A percentile compares a stretch with the other conserved stretches of the same genome.
These are phyloP conservation scores for Kluyveromyces aestuarii DNA, from an alignment of 805 yeast genomes.

Conservation along the genomic window DNA sequence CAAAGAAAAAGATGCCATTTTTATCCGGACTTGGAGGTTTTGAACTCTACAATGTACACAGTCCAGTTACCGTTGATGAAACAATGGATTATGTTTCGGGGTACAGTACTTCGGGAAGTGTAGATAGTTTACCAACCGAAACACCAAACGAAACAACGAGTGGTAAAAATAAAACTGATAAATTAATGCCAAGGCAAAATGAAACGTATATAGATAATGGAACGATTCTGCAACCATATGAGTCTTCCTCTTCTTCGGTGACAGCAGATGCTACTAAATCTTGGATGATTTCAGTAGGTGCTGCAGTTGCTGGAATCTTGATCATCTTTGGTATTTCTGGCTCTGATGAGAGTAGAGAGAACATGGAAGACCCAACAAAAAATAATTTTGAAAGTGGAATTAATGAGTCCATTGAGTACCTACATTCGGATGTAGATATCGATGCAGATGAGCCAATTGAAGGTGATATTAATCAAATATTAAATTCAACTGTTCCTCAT, in stretches of 20 bases:
- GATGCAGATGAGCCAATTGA: neutral
- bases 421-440: neutral
- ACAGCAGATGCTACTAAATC: slow-evolving; percentile 1
- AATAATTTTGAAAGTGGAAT: no score
- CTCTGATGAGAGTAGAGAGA: neutral
- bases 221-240: neutral
- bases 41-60: neutral
- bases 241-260: neutral
- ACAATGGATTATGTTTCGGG: neutral
- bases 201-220: neutral
- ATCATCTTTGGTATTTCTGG: neutral
- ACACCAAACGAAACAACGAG: neutral
- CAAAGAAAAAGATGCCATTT: slow-evolving; percentile 2
- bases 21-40: neutral
- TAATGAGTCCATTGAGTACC: neutral
- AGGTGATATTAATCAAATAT: neutral
- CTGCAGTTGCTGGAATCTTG: neutral
- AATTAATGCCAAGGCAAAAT: neutral
- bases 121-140: neutral
- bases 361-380: neutral
- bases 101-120: neutral
- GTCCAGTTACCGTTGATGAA: neutral
- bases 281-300: neutral
- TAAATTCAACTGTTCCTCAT: slow-evolving; percentile 1
- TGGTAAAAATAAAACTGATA: neutral